Conservation (phyloP, 2,329 filamentous ascomycete species). For the Neocatenulostroma microsporum region DNA sequence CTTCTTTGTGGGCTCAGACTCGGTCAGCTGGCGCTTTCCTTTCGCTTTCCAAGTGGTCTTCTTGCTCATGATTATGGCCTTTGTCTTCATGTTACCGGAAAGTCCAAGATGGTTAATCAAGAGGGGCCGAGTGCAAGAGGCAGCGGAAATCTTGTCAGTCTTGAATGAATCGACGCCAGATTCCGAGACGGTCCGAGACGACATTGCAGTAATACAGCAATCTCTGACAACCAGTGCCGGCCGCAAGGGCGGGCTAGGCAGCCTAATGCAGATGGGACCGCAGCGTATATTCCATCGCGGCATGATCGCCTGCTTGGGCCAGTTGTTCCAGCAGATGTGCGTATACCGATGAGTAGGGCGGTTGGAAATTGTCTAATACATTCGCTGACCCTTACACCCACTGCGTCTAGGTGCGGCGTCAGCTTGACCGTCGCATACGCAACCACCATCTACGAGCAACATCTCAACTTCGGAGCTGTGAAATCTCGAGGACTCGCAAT, state of each 20-base stretch:
- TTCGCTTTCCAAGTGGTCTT: conserved; percentile 24
- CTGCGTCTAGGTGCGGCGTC: no score
- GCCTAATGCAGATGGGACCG: neutral
- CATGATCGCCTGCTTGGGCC: conserved; percentile 35
- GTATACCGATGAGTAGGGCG: no score
- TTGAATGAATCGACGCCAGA: conserved; percentile 23
- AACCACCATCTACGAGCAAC: no score
- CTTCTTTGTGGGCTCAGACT: conserved; percentile 18
- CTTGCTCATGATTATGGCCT: conserved; percentile 15
- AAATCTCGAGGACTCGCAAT: no score
- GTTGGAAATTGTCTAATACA: no score
- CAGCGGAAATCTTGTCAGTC: conserved; percentile 24
- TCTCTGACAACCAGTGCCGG: conserved; percentile 30
- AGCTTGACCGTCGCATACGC: no score
- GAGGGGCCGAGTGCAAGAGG: conserved; percentile 27
- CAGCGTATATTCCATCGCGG: conserved; percentile 30
- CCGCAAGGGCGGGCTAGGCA: conserved; percentile 15
- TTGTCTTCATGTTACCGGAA: conserved; percentile 19
- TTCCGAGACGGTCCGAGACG: conserved; percentile 10
- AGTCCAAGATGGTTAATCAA: conserved; percentile 28
- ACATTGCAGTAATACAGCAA: conserved; percentile 29
- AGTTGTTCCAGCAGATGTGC: conserved; percentile 38
- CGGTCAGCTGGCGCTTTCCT: conserved; percentile 24
- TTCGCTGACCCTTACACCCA: no score
- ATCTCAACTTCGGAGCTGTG: no score